Conservation (phyloP, 1,139 yeast species). For the Debaryomyces singareniensis region DNA sequence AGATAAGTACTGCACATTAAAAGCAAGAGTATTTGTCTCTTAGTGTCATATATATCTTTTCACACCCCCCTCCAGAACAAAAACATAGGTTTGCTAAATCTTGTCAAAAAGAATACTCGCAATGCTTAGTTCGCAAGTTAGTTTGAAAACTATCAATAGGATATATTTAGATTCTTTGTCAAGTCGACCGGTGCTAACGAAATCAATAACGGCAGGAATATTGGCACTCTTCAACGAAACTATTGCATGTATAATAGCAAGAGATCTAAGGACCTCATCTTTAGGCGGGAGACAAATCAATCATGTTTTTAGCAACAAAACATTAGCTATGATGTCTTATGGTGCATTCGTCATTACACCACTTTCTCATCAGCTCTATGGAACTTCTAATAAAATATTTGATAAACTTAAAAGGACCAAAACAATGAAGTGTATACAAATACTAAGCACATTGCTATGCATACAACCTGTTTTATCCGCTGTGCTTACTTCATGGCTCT, state of each 20-base stretch:
- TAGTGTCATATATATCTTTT: no score
- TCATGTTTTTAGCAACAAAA: conserved; percentile 41
- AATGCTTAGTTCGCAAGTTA: no score
- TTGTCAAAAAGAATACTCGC: no score
- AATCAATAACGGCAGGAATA: conserved; percentile 53
- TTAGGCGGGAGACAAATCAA: conserved; percentile 14
- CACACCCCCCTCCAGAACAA: no score
- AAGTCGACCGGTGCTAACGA: conserved; percentile 53
- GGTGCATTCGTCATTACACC: conserved; percentile 73
- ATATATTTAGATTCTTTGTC: conserved; percentile 36
- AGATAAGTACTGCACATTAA: no score
- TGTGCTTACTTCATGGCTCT: conserved; percentile 50
- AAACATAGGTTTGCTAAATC: no score
- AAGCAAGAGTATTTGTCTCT: no score
- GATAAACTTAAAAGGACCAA: conserved; percentile 31
- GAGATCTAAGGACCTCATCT: conserved; percentile 25
- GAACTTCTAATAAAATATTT: conserved; percentile 37
- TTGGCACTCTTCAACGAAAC: conserved; percentile 55
- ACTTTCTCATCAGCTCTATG: conserved; percentile 57
- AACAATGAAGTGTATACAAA: conserved; percentile 46
- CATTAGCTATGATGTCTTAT: conserved; percentile 63
- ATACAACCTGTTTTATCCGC: conserved; percentile 61
- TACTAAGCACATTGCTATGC: conserved; percentile 52
- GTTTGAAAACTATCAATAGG: conserved; percentile 10
- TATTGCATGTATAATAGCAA: conserved; percentile 48